Evolutionary conservation across 495 filamentous ascomycete genomes (phyloP).

Genomic region (Penicillium macrosclerotiorum): DNA sequence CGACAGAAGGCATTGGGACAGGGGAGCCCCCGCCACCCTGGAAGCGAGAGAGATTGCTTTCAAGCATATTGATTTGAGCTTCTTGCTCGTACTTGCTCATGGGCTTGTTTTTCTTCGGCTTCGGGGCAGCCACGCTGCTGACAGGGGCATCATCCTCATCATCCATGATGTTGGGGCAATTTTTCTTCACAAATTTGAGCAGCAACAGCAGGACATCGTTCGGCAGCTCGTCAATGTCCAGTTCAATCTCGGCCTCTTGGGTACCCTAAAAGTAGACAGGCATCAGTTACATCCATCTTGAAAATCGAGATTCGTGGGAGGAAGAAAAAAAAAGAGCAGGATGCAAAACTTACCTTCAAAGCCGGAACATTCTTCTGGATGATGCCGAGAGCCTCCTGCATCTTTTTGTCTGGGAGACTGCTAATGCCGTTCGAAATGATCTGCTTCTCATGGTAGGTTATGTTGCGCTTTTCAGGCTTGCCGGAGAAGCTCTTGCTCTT

Average conservation of each 20-base stretch:
- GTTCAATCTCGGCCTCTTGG: constrained; percentile 81
- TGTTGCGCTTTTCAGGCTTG: constrained; percentile 53
- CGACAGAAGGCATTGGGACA: constrained; percentile 43
- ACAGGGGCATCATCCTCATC: constrained; percentile 44
- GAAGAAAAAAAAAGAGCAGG: too few species aligned
- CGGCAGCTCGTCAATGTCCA: constrained; percentile 84
- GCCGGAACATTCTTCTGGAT: constrained; percentile 84
- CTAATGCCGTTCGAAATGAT: constrained; percentile 79
- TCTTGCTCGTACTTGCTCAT: constrained; percentile 97
- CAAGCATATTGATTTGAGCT: constrained; percentile 75
- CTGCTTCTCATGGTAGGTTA: constrained; percentile 79
- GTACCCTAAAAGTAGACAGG: constrained; percentile 45
- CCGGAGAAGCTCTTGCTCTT: constrained; percentile 48
- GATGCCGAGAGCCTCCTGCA: constrained; percentile 78
- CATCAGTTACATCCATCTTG: constrained; percentile 2
- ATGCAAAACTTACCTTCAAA: constrained; percentile 58
- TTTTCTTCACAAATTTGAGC: constrained; percentile 70
- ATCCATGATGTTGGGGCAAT: constrained; percentile 54
- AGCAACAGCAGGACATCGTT: constrained; percentile 72
- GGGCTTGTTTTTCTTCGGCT: constrained; percentile 96
- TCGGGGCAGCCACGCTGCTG: constrained; percentile 52
- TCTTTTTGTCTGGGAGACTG: constrained; percentile 67
- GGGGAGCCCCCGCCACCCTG: constrained; percentile 41
- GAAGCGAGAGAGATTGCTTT: constrained; percentile 54
- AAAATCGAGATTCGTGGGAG: too few species aligned